Conservation (phyloP, 805 yeast species). For the Cyberlindnera bimundalis region DNA sequence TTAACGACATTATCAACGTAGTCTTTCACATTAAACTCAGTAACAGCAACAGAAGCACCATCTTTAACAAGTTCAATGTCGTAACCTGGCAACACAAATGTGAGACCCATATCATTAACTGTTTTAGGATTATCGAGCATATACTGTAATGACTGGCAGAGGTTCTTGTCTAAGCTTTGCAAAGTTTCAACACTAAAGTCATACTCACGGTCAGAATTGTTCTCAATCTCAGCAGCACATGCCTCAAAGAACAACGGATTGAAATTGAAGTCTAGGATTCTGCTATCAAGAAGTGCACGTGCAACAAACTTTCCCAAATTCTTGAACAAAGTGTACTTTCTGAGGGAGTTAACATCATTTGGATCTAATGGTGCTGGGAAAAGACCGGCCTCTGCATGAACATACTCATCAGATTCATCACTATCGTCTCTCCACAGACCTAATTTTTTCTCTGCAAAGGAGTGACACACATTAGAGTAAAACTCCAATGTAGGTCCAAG, state of each 20-base stretch:
- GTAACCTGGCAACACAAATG: conserved; percentile 77
- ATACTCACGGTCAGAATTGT: conserved; percentile 7
- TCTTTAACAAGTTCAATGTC: conserved; percentile 51
- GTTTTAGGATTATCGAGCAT: conserved; percentile 41
- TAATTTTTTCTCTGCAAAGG: conserved; percentile 55
- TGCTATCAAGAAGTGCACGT: conserved; percentile 79
- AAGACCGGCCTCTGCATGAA: conserved; percentile 48
- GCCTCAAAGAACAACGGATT: conserved; percentile 66
- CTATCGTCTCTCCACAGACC: conserved; percentile 61
- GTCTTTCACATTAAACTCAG: conserved; percentile 48
- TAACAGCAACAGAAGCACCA: conserved; percentile 51
- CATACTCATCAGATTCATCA: conserved; percentile 33
- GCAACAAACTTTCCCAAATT: conserved; percentile 82
- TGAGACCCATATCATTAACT: conserved; percentile 53
- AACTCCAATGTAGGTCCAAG: conserved; percentile 95
- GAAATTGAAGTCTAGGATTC: conserved; percentile 80
- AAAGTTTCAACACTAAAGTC: conserved; percentile 31
- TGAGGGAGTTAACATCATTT: conserved; percentile 34
- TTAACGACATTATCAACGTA: conserved; percentile 40
- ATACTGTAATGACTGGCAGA: conserved; percentile 56
- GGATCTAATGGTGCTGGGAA: conserved; percentile 65
- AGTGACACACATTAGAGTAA: conserved; percentile 75
- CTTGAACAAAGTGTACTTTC: conserved; percentile 50
- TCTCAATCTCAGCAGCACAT: conserved; percentile 39
- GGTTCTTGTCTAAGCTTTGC: conserved; percentile 49